phyloP scores from a whole-genome alignment of 495 filamentous ascomycete genomes.

The Amorphotheca resinae region DNA sequence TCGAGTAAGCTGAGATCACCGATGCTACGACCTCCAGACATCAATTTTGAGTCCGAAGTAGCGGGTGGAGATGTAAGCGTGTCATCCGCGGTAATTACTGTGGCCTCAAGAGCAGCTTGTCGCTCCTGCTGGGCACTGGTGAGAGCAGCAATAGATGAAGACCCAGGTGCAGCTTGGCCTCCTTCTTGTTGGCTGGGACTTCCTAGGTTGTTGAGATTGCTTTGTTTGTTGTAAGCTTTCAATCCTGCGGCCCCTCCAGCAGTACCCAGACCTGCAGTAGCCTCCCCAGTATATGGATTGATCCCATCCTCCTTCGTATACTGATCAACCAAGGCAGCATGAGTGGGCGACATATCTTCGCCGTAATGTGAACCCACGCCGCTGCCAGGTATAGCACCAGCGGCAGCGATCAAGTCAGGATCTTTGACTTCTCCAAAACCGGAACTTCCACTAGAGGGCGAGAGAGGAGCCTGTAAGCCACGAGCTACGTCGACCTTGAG shows the following conservation, averaged over 20 bases:
- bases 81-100: constrained; percentile 8
- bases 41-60: constrained; percentile 5
- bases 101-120: constrained; percentile 9
- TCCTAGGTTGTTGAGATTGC: constrained; percentile 1
- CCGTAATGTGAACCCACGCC: constrained; percentile 24
- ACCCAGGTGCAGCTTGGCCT: constrained; percentile 9
- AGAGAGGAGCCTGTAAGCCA: constrained; percentile 62
- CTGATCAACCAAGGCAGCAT: constrained; percentile 26
- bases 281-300: constrained; percentile 27
- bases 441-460: constrained; percentile 67
- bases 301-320: constrained; percentile 31
- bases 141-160: constrained; percentile 1
- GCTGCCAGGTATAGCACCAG: constrained; percentile 37
- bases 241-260: constrained; percentile 10
- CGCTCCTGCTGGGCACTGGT: constrained; percentile 1
- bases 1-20: constrained; percentile 2
- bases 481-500: constrained; percentile 58
- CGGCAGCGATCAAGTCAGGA: constrained; percentile 41
- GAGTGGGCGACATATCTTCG: constrained; percentile 14
- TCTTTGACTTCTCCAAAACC: constrained; percentile 39
- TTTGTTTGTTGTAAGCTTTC: constrained; percentile 8
- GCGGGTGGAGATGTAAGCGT: not conserved
- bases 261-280: not conserved
- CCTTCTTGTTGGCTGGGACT: constrained; percentile 1
- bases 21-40: constrained; percentile 12